Conservation (phyloP, 805 yeast species). For the Danielozyma ontarioensis region DNA sequence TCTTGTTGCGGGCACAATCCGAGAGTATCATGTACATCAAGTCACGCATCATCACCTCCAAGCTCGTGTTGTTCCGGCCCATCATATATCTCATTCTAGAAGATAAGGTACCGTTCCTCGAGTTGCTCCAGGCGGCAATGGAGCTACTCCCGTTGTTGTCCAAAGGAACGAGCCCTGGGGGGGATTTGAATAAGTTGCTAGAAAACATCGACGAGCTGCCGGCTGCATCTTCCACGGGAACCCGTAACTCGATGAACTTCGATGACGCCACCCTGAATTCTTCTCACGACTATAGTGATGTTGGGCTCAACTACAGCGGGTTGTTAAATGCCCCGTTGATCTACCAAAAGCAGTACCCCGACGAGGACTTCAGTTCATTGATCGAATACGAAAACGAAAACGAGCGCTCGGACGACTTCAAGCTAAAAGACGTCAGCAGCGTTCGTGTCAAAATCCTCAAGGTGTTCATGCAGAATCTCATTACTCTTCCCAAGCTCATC, state of each 20-base stretch:
- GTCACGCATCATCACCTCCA: constrained; percentile 29
- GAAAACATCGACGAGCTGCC: not conserved
- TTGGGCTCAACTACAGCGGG: constrained; percentile 13
- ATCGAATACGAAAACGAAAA: constrained; percentile 10
- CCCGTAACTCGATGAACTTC: no score
- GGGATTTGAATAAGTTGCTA: not conserved
- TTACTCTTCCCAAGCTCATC: constrained; percentile 27
- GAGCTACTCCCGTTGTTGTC: constrained; percentile 2
- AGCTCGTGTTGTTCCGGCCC: constrained; percentile 29
- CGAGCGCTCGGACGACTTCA: constrained; percentile 10
- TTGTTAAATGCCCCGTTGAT: constrained; percentile 20
- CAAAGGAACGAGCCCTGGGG: not conserved
- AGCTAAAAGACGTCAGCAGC: constrained; percentile 13
- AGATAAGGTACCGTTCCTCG: constrained; percentile 22
- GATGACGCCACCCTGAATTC: not conserved
- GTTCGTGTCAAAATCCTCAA: constrained; percentile 22
- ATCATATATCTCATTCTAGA: constrained; percentile 26
- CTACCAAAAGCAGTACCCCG: constrained; percentile 23
- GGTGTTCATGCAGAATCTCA: constrained; percentile 22
- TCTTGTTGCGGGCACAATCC: constrained; percentile 27
- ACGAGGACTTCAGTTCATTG: constrained; percentile 27
- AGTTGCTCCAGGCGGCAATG: constrained; percentile 21
- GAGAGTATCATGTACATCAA: constrained; percentile 35
- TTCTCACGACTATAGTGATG: not conserved
- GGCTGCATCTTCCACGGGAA: not conserved